These are phyloP conservation scores for Volvox africanus DNA, from an alignment of 139 green algal species.

Conservation along the genomic window DNA sequence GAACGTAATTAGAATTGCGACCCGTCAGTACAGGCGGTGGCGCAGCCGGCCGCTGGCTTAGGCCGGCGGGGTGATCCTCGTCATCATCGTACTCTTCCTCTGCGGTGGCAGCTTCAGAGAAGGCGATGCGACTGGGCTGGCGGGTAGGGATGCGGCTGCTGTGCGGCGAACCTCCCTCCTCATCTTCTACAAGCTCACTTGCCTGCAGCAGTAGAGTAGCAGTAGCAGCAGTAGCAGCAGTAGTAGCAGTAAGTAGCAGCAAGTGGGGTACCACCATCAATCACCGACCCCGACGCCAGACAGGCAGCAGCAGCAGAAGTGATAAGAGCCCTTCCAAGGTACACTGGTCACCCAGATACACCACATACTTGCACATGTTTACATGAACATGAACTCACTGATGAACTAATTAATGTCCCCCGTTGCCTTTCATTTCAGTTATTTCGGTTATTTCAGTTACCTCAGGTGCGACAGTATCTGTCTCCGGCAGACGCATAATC, in stretches of 20 bases:
- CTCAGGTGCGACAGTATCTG: background rate
- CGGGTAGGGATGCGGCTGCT: background rate
- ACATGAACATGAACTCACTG: too few relatives aligned
- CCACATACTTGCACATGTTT: too few relatives aligned
- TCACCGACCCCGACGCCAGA: too few relatives aligned
- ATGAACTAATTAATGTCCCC: too few relatives aligned
- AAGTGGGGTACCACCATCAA: too few relatives aligned
- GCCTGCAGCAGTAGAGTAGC: background rate
- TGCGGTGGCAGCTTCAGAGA: background rate
- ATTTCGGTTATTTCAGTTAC: background rate
- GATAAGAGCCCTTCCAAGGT: too few relatives aligned
- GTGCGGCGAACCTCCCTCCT: background rate
- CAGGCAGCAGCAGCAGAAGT: too few relatives aligned
- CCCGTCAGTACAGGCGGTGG: background rate
- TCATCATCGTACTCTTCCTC: conserved; percentile 1
- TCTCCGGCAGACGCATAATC: background rate
- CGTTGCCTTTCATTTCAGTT: too few relatives aligned
- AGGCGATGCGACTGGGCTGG: conserved; percentile 25
- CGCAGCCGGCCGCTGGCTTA: background rate
- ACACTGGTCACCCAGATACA: too few relatives aligned
- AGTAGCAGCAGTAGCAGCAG: too few relatives aligned
- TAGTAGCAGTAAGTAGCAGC: too few relatives aligned
- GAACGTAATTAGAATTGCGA: background rate
- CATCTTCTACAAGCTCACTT: background rate
- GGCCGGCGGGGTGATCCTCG: background rate